Percentiles rank a stretch among this genome's conserved stretches.
Evolutionary conservation across 257 asterid species (phyloP).

Genomic region (Jaltomata sinuosa): DNA sequence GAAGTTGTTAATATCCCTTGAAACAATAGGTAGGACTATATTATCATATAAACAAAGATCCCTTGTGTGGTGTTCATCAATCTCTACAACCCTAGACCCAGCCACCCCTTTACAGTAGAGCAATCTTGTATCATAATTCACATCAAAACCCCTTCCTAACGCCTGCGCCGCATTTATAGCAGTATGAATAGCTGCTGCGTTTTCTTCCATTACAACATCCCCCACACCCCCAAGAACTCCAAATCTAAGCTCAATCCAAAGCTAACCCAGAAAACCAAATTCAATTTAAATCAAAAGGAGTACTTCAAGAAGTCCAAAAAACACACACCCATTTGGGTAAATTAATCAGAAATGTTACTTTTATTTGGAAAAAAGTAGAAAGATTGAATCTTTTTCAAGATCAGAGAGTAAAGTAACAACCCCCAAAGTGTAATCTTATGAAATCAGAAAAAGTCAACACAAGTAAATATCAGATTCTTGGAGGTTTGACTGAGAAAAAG

Average conservation of each 20-base stretch:
- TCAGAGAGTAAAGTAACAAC: not conserved
- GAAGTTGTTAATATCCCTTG: slow-evolving; percentile 55
- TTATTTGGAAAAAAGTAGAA: not conserved
- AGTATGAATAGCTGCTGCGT: slow-evolving; percentile 79
- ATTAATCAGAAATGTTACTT: no score
- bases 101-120: slow-evolving; percentile 73
- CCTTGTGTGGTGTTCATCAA: slow-evolving; percentile 60
- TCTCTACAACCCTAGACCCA: slow-evolving; percentile 62
- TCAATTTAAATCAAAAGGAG: not conserved
- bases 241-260: not conserved
- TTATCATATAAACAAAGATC: slow-evolving; percentile 57
- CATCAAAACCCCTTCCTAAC: slow-evolving; percentile 83
- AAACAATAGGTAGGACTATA: slow-evolving; percentile 48
- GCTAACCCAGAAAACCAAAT: not conserved
- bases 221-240: slow-evolving; percentile 19
- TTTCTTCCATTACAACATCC: slow-evolving; percentile 72
- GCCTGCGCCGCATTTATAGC: slow-evolving; percentile 68
- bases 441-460: not conserved
- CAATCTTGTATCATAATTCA: slow-evolving; percentile 79
- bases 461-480: not conserved
- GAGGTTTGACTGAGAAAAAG: not conserved
- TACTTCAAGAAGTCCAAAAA: not conserved
- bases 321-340: not conserved
- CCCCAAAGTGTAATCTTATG: not conserved
- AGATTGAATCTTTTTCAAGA: not conserved